These are phyloP conservation scores for Aspergillus awamori DNA, from an alignment of 2,329 filamentous ascomycete species.

Conservation along the genomic window DNA sequence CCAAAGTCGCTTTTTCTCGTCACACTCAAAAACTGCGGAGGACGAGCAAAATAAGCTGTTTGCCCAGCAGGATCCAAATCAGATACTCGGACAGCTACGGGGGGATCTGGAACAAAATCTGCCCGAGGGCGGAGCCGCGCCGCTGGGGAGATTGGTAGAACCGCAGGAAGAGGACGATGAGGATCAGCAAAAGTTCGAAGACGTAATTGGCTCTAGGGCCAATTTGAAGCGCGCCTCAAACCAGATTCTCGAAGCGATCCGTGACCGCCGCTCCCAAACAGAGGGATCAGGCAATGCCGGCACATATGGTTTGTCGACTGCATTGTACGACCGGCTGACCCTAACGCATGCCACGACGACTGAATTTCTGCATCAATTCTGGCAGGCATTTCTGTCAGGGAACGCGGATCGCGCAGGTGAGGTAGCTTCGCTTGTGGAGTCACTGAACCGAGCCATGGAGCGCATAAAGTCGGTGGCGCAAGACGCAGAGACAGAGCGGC, in stretches of 20 bases:
- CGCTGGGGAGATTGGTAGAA: constrained; percentile 65
- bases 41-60: constrained; percentile 60
- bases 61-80: constrained; percentile 68
- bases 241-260: constrained; percentile 62
- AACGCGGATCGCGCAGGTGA: constrained; percentile 79
- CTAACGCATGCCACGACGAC: constrained; percentile 89
- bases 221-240: constrained; percentile 60
- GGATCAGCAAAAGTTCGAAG: constrained; percentile 50
- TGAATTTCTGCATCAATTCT: constrained; percentile 98
- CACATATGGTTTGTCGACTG: constrained; percentile 51
- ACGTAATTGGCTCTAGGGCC: constrained; percentile 69
- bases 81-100: constrained; percentile 68
- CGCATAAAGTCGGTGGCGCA: constrained; percentile 79
- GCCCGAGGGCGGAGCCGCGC: constrained; percentile 62
- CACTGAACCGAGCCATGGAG: constrained; percentile 73
- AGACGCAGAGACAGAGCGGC: constrained; percentile 75
- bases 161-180: constrained; percentile 62
- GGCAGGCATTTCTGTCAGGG: constrained; percentile 86
- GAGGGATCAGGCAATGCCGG: constrained; percentile 40
- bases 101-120: constrained; percentile 57
- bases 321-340: constrained; percentile 63
- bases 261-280: constrained; percentile 57
- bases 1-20: constrained; percentile 80
- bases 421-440: constrained; percentile 78
- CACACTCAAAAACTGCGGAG: constrained; percentile 47